Conservation (phyloP, 2,329 filamentous ascomycete species). For the Albifimbria verrucaria region DNA sequence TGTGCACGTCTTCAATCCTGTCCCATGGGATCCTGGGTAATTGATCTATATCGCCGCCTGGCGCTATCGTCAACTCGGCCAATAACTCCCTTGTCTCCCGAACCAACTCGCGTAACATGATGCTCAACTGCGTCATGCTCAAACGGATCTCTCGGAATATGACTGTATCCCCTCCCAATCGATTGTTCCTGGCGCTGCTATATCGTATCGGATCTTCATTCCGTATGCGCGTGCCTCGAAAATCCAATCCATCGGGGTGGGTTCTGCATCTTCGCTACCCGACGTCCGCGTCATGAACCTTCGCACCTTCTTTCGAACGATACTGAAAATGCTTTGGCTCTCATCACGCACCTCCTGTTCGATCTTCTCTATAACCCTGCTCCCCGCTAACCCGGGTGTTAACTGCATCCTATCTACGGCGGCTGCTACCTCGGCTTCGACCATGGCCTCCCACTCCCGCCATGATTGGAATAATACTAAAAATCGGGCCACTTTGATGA, state of each 20-base stretch:
- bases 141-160: constrained; percentile 3
- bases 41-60: background rate
- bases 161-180: constrained; percentile 3
- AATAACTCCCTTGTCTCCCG: constrained; percentile 2
- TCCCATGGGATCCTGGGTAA: background rate
- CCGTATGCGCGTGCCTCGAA: constrained; percentile 5
- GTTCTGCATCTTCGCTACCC: background rate
- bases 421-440: background rate
- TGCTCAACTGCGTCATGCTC: constrained; percentile 1
- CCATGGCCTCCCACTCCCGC: background rate
- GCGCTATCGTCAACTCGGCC: constrained; percentile 1
- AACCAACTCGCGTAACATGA: background rate
- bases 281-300: constrained; percentile 12
- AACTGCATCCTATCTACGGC: background rate
- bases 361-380: constrained; percentile 4
- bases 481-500: constrained; percentile 1
- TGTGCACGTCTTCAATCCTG: background rate
- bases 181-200: constrained; percentile 1
- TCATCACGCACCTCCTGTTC: constrained; percentile 2
- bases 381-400: background rate
- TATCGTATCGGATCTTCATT: constrained; percentile 11
- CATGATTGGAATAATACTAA: constrained; percentile 2
- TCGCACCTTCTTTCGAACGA: constrained; percentile 4
- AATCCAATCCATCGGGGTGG: constrained; percentile 14
- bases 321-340: constrained; percentile 5